A percentile compares a stretch with the other conserved stretches of the same genome.
phyloP scores from a whole-genome alignment of 805 yeast genomes.

The Saturnispora quitensis region DNA sequence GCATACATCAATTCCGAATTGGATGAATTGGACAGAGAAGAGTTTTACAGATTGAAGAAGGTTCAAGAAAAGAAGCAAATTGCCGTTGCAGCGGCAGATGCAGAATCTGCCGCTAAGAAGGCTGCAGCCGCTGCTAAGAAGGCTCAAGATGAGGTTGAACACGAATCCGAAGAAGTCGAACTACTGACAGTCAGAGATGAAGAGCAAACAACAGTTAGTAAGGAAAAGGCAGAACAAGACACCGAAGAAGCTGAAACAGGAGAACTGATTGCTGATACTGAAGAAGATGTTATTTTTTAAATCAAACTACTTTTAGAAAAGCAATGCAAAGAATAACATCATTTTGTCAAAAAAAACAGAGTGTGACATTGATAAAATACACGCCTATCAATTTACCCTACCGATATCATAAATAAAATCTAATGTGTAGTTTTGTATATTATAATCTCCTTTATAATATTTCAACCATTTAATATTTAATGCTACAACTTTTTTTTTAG shows the following conservation, averaged over 20 bases:
- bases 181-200: constrained; percentile 15
- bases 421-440: not conserved
- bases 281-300: constrained; percentile 32
- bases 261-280: constrained; percentile 27
- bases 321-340: not conserved
- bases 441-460: not conserved
- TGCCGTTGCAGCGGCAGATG: constrained; percentile 59
- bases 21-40: constrained; percentile 97
- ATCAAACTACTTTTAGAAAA: not conserved
- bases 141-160: constrained; percentile 11
- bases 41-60: constrained; percentile 90
- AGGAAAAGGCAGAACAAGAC: constrained; percentile 14
- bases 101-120: constrained; percentile 34
- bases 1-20: constrained; percentile 85
- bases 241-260: constrained; percentile 17
- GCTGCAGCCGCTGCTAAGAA: constrained; percentile 9
- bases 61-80: constrained; percentile 91
- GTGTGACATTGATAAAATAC: not conserved
- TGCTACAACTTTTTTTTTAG: not conserved
- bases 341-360: not conserved
- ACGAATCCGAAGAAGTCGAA: constrained; percentile 18
- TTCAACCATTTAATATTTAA: not conserved
- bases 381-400: not conserved
- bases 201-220: constrained; percentile 7
- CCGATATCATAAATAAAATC: not conserved